A percentile compares a stretch with the other conserved stretches of the same genome.
These are phyloP conservation scores for Brasenia schreberi DNA, from an alignment of 164 flowering plant species.

Conservation along the genomic window DNA sequence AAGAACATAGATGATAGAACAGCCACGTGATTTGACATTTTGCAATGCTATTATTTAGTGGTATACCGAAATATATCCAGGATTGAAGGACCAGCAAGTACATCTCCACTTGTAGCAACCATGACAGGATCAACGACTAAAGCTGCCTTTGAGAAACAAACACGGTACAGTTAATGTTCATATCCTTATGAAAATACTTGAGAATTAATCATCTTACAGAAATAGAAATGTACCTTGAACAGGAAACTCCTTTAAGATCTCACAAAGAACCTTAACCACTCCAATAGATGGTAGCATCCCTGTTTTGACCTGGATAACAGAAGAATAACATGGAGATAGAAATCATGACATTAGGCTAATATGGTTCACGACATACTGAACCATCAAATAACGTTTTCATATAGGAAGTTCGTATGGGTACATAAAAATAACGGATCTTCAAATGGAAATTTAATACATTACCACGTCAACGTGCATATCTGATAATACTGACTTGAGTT, in stretches of 20 bases:
- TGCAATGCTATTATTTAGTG: not conserved
- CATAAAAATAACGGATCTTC: too few relatives aligned
- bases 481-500: slow-evolving; percentile 75
- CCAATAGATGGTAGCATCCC: slow-evolving; percentile 90
- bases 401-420: too few relatives aligned
- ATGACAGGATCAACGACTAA: slow-evolving; percentile 96
- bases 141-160: slow-evolving; percentile 58
- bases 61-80: slow-evolving; percentile 56
- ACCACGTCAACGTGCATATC: slow-evolving; percentile 96
- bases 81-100: slow-evolving; percentile 70
- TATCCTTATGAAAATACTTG: not conserved
- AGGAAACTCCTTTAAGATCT: slow-evolving; percentile 43
- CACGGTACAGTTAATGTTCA: not conserved
- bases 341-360: not conserved
- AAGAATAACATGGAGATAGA: not conserved
- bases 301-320: slow-evolving; percentile 64
- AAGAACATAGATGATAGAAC: too few relatives aligned
- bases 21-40: not conserved
- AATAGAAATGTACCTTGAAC: slow-evolving; percentile 42
- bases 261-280: slow-evolving; percentile 46
- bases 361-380: not conserved
- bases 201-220: not conserved
- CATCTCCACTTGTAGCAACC: slow-evolving; percentile 97
- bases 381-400: too few relatives aligned
- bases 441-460: slow-evolving; percentile 10